These are phyloP conservation scores for Cercis canadensis DNA, from an alignment of 306 rosid genomes.

Conservation along the genomic window DNA sequence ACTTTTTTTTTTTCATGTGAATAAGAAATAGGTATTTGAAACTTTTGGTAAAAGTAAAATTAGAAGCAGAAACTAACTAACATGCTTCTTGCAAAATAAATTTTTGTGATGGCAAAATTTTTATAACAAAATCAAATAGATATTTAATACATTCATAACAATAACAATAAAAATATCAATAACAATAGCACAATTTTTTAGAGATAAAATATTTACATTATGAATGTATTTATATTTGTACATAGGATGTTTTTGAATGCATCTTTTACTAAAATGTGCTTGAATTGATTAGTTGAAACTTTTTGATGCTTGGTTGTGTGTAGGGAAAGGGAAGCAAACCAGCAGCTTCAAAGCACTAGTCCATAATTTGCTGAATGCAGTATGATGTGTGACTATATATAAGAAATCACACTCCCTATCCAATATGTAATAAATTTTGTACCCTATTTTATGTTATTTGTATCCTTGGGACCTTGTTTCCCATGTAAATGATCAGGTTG, in stretches of 20 bases:
- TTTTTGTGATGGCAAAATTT: neutral
- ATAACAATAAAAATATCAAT: too few relatives aligned
- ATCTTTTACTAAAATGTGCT: too few relatives aligned
- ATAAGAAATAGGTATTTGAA: too few relatives aligned
- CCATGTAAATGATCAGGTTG: neutral
- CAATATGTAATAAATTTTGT: neutral
- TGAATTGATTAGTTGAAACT: too few relatives aligned
- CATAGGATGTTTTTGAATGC: too few relatives aligned
- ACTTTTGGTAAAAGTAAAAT: too few relatives aligned
- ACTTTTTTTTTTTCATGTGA: too few relatives aligned
- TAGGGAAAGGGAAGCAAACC: conserved; percentile 78
- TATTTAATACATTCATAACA: too few relatives aligned
- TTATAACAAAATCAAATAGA: neutral
- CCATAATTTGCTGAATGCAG: conserved; percentile 7
- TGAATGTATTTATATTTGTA: too few relatives aligned
- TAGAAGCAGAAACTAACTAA: too few relatives aligned
- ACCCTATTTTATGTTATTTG: conserved; percentile 2
- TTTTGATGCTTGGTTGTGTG: conserved; percentile 15
- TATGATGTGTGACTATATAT: conserved; percentile 3
- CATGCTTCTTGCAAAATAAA: too few relatives aligned
- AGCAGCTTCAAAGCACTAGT: conserved; percentile 58
- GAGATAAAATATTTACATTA: too few relatives aligned
- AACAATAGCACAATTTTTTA: neutral
- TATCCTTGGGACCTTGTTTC: neutral
- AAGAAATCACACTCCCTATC: conserved; percentile 9